These are phyloP conservation scores for Salix suchowensis DNA, from an alignment of 345 rosid genomes.

Conservation along the genomic window DNA sequence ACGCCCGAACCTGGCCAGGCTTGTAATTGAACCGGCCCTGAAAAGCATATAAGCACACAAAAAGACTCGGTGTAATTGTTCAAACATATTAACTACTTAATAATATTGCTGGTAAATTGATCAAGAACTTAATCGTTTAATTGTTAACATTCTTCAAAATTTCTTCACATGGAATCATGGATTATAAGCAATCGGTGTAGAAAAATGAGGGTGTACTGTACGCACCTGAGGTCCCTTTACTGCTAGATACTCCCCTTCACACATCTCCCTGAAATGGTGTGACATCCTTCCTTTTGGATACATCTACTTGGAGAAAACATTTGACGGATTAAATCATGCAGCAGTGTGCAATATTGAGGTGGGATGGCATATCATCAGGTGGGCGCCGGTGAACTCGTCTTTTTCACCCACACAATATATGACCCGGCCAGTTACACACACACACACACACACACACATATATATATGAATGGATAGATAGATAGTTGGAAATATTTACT, in stretches of 20 bases:
- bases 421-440: too few species aligned
- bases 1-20: slow-evolving; percentile 1
- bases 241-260: slow-evolving; percentile 12
- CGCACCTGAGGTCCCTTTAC: slow-evolving; percentile 16
- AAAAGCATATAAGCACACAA: background rate
- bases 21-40: slow-evolving; percentile 15
- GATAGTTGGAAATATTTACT: background rate
- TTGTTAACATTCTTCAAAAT: too few species aligned
- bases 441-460: too few species aligned
- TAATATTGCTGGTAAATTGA: background rate
- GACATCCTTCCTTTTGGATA: slow-evolving; percentile 23
- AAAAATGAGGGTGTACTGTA: too few species aligned
- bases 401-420: too few species aligned
- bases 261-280: slow-evolving; percentile 15
- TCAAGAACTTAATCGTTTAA: too few species aligned
- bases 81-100: background rate
- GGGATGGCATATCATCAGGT: too few species aligned
- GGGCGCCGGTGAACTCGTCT: too few species aligned
- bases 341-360: too few species aligned
- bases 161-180: too few species aligned
- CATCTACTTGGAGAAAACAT: slow-evolving; percentile 1
- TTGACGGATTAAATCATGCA: background rate
- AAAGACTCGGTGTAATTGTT: background rate
- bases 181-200: too few species aligned
- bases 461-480: background rate